Percentiles rank a stretch among this genome's conserved stretches.
Conservation (phyloP, 2,329 filamentous ascomycete species). For the Dactylellina haptotyla region DNA sequence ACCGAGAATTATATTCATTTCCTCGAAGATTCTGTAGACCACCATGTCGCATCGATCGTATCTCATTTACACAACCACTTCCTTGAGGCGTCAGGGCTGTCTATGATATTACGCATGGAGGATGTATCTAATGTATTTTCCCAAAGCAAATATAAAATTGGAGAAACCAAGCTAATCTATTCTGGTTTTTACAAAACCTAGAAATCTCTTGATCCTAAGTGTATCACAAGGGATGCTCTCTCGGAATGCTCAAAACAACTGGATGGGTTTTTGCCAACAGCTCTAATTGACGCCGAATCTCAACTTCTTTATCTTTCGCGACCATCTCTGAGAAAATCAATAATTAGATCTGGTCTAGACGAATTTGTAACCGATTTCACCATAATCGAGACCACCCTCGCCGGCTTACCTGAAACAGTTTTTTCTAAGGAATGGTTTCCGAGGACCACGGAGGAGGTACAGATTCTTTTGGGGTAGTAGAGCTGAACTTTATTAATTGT, state of each 20-base stretch:
- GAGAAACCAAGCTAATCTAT: no score
- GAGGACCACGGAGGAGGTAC: slow-evolving; percentile 70
- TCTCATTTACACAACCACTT: slow-evolving; percentile 78
- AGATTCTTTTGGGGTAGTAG: slow-evolving; percentile 65
- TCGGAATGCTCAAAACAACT: slow-evolving; percentile 76
- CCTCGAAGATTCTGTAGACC: slow-evolving; percentile 69
- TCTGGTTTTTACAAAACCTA: no score
- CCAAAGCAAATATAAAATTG: no score
- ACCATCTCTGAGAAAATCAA: slow-evolving; percentile 74
- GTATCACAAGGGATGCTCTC: slow-evolving; percentile 69
- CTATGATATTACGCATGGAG: slow-evolving; percentile 71
- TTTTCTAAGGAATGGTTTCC: slow-evolving; percentile 66
- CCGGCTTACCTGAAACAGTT: slow-evolving; percentile 58
- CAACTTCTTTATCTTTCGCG: slow-evolving; percentile 79
- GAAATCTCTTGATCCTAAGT: slow-evolving; percentile 65
- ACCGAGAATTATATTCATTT: slow-evolving; percentile 65
- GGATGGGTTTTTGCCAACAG: slow-evolving; percentile 91
- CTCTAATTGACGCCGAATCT: slow-evolving; percentile 88
- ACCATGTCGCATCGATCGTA: slow-evolving; percentile 69
- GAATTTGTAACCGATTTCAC: slow-evolving; percentile 88
- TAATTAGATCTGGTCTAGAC: slow-evolving; percentile 84
- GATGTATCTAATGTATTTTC: slow-evolving; percentile 53
- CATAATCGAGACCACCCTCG: slow-evolving; percentile 71
- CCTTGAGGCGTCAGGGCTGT: slow-evolving; percentile 77
- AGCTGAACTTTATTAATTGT: no score